phyloP scores from a whole-genome alignment of 2,329 filamentous ascomycete genomes.

The Microcyclospora pomicola region DNA sequence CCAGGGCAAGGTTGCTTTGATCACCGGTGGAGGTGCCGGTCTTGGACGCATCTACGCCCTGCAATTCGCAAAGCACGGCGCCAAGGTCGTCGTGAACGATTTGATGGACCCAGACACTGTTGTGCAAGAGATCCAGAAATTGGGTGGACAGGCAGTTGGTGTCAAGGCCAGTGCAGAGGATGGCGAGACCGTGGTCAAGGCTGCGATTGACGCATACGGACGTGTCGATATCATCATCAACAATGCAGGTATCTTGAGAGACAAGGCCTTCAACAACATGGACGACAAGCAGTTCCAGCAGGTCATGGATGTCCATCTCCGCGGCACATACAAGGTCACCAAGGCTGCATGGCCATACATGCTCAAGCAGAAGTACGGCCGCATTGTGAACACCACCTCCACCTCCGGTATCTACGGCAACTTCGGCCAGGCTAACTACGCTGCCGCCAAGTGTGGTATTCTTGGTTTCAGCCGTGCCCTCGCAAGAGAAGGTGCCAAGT shows the following conservation, averaged over 20 bases:
- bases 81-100: conserved; percentile 87
- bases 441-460: conserved; percentile 59
- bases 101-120: conserved; percentile 82
- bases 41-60: conserved; percentile 85
- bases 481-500: conserved; percentile 83
- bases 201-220: conserved; percentile 83
- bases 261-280: conserved; percentile 98
- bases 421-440: conserved; percentile 97
- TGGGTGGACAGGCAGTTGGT: conserved; percentile 78
- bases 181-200: conserved; percentile 80
- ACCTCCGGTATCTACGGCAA: conserved; percentile 98
- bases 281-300: conserved; percentile 85
- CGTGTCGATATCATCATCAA: conserved; percentile 93
- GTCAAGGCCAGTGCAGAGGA: conserved; percentile 92
- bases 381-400: conserved; percentile 90
- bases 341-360: conserved; percentile 97
- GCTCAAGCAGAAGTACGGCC: conserved; percentile 96
- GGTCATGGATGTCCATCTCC: conserved; percentile 81
- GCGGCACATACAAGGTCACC: conserved; percentile 90
- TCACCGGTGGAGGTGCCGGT: conserved; percentile 79
- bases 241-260: conserved; percentile 93
- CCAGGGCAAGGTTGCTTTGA: conserved; percentile 68
- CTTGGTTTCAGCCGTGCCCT: conserved; percentile 89
- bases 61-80: conserved; percentile 72
- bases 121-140: conserved; percentile 80